Evolutionary conservation across 140 eudicot genomes (phyloP), one percentile per base, ranked within the genome.

Genomic region (Anethum foeniculum): DNA sequence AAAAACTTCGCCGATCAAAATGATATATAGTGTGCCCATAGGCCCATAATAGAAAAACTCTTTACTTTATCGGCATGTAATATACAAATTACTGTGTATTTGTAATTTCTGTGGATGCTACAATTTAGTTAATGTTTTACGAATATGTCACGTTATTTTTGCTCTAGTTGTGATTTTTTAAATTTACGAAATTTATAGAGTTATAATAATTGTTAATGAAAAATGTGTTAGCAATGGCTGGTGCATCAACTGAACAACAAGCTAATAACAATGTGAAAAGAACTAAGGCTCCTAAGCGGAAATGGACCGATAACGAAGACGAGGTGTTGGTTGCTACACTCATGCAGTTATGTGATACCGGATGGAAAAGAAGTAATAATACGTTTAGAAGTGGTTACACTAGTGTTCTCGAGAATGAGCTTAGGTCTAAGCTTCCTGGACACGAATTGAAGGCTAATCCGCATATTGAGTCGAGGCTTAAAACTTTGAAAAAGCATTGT

Each of bases 381-480:
- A 76, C 64, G 27, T 87, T 87, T 60, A 71, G 82, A 34, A 82
- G 87, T 36, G 90, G 90, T 38, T 87, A 87, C 82, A 87, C 90
- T 30, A 68, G 75, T 84, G 88, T 82, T 49, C 86, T 87, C 13
- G 88, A 84, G 79, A 82, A 82, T 71, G 88, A 84, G 67, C 64
- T 84, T 71, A 79, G 85, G 54, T 79, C 83, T 34, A 87, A 77
- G 86, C 90, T 87, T 87, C 90, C 90, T 64, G 88, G 88, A 48
- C 85, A 87, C 28, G 82, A 79, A 56, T 81, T 84, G 15, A 87
- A 84, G 80, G 90, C 90, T 38, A 87, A 84, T 69, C 90, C 90
- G 46, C 90, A 87, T 80, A 87, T 87, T 19, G 90, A 87, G 12
- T 87, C 90, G 41, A 79, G 90, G 82, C 82, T 87, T 47, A 82